Base-by-base conservation (phyloP, 2,329 filamentous ascomycete genomes). In the Cytospora piceae region DNA sequence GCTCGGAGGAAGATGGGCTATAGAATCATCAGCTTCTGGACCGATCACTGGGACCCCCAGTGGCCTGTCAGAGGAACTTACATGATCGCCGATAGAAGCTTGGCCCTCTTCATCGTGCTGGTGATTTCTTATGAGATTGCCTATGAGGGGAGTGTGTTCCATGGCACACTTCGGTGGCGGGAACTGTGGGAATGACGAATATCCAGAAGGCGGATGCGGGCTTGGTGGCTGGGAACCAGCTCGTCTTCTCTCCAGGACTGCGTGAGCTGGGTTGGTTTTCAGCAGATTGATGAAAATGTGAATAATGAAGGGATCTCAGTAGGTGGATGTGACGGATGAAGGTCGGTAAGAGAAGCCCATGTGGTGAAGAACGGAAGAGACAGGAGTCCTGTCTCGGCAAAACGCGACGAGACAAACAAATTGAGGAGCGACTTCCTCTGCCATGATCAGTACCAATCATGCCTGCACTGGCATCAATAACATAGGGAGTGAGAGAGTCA, bases 1-100 rank as follows among this genome's bases (percentile, higher is more conserved):
- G 78, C 81, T 70, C 82, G 80, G 17, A 84, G 77, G 64, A 82
- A 84, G 17, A 83, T 80, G 32, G 82, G 80, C 82, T 85, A 55
- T 51, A 20, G 9, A n/a, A 6, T 12, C 53, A 63, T 73, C 63
- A 73, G 67, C 22, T 12, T n/a, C 9, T 20, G 55, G 27, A 12
- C 20, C 7, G 12, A 6, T 39, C 15, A 9, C 22, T 24, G 12
- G 1, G 14, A 39, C 27, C 1, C 9, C n/a, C 27, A 55, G 27
- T 42, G 24, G 22, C 0, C 17, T 56, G n/a, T 20, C 32, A n/a
- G 32, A 15, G 14, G 42, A 22, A 65, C 73, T 56, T 72, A 78
- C 77, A 68, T 78, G 77, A 57, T 73, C 71, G 6, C 63, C 58
- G 15, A 24, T 51, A 54, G 59, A 32, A 15, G 32, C 59, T 52